Evolutionary conservation across 1,284 basidiomycete species (phyloP), one percentile per base, ranked within the genome.

Genomic region (Leccinum insolens): DNA sequence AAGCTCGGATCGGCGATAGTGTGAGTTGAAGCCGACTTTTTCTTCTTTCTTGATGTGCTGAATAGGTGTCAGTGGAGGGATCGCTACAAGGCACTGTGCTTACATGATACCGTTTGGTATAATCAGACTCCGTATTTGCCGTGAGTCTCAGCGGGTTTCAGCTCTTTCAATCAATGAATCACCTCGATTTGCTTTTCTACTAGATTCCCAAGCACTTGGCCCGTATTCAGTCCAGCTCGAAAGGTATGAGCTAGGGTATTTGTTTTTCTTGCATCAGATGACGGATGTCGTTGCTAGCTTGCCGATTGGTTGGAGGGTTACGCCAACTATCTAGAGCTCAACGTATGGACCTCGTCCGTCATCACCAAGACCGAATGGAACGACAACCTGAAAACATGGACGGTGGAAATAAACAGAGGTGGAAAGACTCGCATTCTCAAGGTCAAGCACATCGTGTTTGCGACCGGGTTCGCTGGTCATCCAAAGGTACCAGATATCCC

Each of bases 231-330:
- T n/a, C 80, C 81, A 2, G 80, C 80, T 65, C 41, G 69, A 68
- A 72, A 81, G 75, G 69, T 82, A 77, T 7, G 62, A 3, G 2
- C 3, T 2, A 17, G 12, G 5, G 0, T 34, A 25, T 17, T 7
- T 9, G 6, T 31, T 37, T 17, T 22, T 14, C 5, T 63, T 17
- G 7, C 41, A 31, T 28, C n/a, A 20, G n/a, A 62, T 57, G 4
- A 39, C 34, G 62, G 14, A 67, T 39, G 28, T 17, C 12, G 3
- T 59, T 28, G n/a, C 37, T 58, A 82, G 83, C 81, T 89, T 20
- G 89, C 86, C 4, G 84, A 87, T 70, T 89, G 86, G 86, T 78
- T 90, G 61, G 89, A 90, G 71, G 79, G 79, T 34, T 89, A 89
- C 68, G 86, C 85, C 2, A 79, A 83, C 6, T 74, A 80, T 6